These are phyloP conservation scores for Epichloe hybrida DNA, from an alignment of 2,329 filamentous ascomycete species.

Conservation along the genomic window DNA sequence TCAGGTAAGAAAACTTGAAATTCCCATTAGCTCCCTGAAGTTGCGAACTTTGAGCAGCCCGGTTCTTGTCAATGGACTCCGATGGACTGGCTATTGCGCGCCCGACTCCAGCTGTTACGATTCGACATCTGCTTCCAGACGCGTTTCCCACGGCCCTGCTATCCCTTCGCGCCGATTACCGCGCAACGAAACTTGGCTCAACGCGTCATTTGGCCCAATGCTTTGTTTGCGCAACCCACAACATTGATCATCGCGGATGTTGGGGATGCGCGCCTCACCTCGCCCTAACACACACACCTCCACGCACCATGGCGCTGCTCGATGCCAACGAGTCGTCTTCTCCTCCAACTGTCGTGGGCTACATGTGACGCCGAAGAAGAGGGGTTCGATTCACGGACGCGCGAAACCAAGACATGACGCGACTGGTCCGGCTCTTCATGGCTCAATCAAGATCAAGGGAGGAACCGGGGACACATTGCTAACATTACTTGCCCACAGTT, in stretches of 20 bases:
- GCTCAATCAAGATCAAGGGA: background rate
- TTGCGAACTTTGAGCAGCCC: background rate
- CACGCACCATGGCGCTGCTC: too few species aligned
- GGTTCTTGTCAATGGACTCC: background rate
- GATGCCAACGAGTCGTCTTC: too few species aligned
- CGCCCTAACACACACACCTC: too few species aligned
- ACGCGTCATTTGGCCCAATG: too few species aligned
- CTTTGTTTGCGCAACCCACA: too few species aligned
- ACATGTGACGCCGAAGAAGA: too few species aligned
- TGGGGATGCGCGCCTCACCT: too few species aligned
- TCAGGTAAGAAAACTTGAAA: conserved; percentile 50
- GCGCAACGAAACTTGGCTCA: too few species aligned
- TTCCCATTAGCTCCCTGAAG: conserved; percentile 3
- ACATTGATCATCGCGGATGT: too few species aligned
- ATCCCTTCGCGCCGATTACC: too few species aligned
- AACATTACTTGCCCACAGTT: conserved; percentile 45
- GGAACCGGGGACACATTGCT: background rate
- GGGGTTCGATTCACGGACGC: background rate
- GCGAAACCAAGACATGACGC: background rate
- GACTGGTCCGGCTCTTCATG: background rate
- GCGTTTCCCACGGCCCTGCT: background rate
- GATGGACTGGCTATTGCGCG: conserved; percentile 4
- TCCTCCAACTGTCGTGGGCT: too few species aligned
- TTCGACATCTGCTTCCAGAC: background rate
- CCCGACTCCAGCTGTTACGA: conserved; percentile 10